These are phyloP conservation scores for Candida pseudocylindracea DNA, from an alignment of 1,139 yeast species.

Conservation along the genomic window DNA sequence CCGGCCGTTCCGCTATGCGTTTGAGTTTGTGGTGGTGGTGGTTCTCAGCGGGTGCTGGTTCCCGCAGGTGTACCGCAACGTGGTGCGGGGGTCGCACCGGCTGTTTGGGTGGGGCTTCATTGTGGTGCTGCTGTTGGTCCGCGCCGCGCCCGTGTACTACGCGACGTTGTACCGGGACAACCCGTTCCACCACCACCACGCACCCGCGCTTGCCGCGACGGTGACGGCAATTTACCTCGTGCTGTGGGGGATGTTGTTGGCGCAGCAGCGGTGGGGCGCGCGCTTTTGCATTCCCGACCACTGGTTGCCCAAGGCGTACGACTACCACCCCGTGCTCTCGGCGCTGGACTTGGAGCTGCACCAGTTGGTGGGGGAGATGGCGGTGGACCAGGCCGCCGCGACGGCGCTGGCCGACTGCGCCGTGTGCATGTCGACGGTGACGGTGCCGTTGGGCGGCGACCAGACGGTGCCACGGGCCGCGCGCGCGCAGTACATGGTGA, in stretches of 20 bases:
- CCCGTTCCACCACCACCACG: constrained; percentile 37
- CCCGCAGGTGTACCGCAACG: constrained; percentile 76
- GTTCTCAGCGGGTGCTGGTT: constrained; percentile 58
- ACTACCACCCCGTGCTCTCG: constrained; percentile 50
- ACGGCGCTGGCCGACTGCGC: constrained; percentile 43
- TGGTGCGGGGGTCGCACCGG: constrained; percentile 43
- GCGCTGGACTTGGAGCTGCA: constrained; percentile 34
- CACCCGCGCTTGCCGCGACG: constrained; percentile 21
- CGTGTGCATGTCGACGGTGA: constrained; percentile 67
- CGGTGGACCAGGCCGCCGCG: constrained; percentile 13
- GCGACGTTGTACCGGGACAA: constrained; percentile 20
- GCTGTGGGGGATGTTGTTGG: constrained; percentile 29
- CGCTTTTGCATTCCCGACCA: constrained; percentile 65
- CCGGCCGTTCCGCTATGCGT: constrained; percentile 21
- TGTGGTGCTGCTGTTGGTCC: constrained; percentile 35
- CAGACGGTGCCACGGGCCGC: constrained; percentile 2
- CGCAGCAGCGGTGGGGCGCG: constrained; percentile 53
- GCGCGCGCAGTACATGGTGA: constrained; percentile 46
- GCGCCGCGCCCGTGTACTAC: constrained; percentile 47
- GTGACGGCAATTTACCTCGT: constrained; percentile 24
- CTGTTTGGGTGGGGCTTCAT: constrained; percentile 56
- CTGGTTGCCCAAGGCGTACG: constrained; percentile 57
- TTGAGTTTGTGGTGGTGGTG: constrained; percentile 33
- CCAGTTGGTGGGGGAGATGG: constrained; percentile 11
- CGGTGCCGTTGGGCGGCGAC: constrained; percentile 24